A percentile compares a stretch with the other conserved stretches of the same genome.
Conservation (phyloP, 169 alveolate genomes). For the Theileria sp. region DNA sequence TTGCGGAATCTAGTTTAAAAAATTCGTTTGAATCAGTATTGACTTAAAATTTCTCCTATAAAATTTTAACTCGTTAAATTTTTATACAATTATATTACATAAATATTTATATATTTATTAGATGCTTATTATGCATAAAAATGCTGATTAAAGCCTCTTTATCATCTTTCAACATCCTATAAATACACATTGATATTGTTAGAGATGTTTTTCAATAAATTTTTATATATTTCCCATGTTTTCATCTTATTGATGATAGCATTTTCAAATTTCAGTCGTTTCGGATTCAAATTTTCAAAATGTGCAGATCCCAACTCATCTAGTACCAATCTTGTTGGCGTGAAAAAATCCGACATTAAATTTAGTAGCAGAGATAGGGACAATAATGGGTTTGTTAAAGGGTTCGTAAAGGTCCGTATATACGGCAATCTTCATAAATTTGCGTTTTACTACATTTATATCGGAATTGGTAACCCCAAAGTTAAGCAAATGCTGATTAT, state of each 20-base stretch:
- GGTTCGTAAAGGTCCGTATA: slow-evolving; percentile 8
- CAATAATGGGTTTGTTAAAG: slow-evolving; percentile 15
- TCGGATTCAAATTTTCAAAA: not conserved
- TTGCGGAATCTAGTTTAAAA: not conserved
- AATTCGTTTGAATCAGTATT: not conserved
- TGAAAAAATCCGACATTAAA: not conserved
- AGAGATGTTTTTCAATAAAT: not conserved
- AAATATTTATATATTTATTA: too few species aligned
- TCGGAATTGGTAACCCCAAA: slow-evolving; percentile 71
- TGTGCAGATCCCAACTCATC: not conserved
- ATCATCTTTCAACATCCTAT: not conserved
- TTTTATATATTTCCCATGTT: not conserved
- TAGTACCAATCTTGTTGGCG: not conserved
- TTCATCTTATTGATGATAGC: not conserved
- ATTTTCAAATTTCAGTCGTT: not conserved
- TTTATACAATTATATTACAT: not conserved
- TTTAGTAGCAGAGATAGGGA: not conserved
- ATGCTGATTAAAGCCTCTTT: not conserved
- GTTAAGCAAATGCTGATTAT: slow-evolving; percentile 62
- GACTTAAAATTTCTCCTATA: slow-evolving; percentile 3
- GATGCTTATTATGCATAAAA: not conserved
- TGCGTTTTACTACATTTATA: slow-evolving; percentile 68
- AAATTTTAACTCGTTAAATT: not conserved
- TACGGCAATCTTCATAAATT: slow-evolving; percentile 74
- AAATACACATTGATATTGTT: not conserved